phyloP scores from a whole-genome alignment of 2,329 filamentous ascomycete genomes.

The Neoarthrinium moseri region DNA sequence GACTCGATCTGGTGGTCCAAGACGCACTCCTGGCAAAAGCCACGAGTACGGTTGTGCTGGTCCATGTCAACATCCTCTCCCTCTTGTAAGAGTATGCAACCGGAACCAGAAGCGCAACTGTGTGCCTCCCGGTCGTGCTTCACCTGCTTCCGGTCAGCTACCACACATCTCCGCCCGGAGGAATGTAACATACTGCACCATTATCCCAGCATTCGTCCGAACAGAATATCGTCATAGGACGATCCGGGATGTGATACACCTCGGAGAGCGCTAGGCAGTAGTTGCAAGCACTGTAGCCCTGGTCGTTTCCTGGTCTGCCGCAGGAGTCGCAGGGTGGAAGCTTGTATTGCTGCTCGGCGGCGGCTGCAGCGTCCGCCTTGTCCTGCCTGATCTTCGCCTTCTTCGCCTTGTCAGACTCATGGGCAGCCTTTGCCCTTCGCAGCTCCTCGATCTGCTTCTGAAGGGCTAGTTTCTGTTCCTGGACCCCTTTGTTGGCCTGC shows the following conservation, averaged over 20 bases:
- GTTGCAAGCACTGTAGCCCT: slow-evolving; percentile 40
- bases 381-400: slow-evolving; percentile 37
- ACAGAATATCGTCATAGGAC: slow-evolving; percentile 43
- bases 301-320: slow-evolving; percentile 27
- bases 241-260: slow-evolving; percentile 33
- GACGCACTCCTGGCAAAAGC: slow-evolving; percentile 42
- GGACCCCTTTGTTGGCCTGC: slow-evolving; percentile 21
- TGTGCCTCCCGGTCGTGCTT: slow-evolving; percentile 36
- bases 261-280: slow-evolving; percentile 41
- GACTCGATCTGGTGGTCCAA: slow-evolving; percentile 31
- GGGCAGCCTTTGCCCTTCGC: slow-evolving; percentile 44
- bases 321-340: slow-evolving; percentile 41
- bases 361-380: slow-evolving; percentile 34
- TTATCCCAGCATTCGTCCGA: slow-evolving; percentile 39
- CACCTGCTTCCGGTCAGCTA: not conserved
- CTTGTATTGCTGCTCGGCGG: slow-evolving; percentile 34
- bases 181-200: slow-evolving; percentile 36
- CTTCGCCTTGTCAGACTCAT: slow-evolving; percentile 28
- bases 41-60: slow-evolving; percentile 25
- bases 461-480: slow-evolving; percentile 35
- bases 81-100: slow-evolving; percentile 37
- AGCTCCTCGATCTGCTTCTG: slow-evolving; percentile 43
- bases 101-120: slow-evolving; percentile 38
- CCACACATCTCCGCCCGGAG: not conserved
- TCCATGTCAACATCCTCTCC: slow-evolving; percentile 40